Conservation (phyloP, 371 early-diverging fungal genomes). For the Encephalitozoon intestinalis region DNA sequence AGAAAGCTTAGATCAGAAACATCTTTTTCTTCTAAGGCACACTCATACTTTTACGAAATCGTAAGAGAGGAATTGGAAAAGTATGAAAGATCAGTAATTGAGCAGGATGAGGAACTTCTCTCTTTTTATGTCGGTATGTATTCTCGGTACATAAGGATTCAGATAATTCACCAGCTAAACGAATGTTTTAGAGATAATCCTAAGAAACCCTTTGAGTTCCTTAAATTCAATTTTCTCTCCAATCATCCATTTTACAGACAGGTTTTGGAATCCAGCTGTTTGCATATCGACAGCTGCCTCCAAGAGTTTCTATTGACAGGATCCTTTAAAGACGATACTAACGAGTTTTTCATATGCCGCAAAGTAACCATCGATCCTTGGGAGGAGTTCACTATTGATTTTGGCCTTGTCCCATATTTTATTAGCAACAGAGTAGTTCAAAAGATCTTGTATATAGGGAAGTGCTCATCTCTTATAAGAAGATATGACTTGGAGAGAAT, state of each 20-base stretch:
- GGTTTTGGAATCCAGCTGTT: not conserved
- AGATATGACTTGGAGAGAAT: not conserved
- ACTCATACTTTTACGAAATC: slow-evolving; percentile 21
- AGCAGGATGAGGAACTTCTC: slow-evolving; percentile 14
- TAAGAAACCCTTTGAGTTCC: slow-evolving; percentile 28
- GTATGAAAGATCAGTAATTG: slow-evolving; percentile 35
- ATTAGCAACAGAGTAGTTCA: slow-evolving; percentile 13
- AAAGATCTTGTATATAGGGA: slow-evolving; percentile 50
- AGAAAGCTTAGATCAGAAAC: slow-evolving; percentile 6
- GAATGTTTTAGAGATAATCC: slow-evolving; percentile 24
- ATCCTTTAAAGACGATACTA: slow-evolving; percentile 1
- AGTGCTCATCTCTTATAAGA: slow-evolving; percentile 29
- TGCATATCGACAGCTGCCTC: slow-evolving; percentile 5
- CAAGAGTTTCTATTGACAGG: slow-evolving; percentile 14
- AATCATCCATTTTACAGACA: not conserved
- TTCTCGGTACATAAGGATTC: slow-evolving; percentile 20
- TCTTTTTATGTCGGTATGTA: slow-evolving; percentile 38
- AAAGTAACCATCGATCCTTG: not conserved
- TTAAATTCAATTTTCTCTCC: not conserved
- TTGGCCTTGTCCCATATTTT: slow-evolving; percentile 38
- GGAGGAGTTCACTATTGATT: slow-evolving; percentile 30
- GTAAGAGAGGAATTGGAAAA: not conserved
- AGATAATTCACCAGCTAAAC: slow-evolving; percentile 19
- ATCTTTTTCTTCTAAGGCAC: slow-evolving; percentile 9
- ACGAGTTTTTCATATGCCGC: slow-evolving; percentile 44